Evolutionary conservation across 805 yeast genomes (phyloP).

Genomic region (Wickerhamomyces rabaulensis): DNA sequence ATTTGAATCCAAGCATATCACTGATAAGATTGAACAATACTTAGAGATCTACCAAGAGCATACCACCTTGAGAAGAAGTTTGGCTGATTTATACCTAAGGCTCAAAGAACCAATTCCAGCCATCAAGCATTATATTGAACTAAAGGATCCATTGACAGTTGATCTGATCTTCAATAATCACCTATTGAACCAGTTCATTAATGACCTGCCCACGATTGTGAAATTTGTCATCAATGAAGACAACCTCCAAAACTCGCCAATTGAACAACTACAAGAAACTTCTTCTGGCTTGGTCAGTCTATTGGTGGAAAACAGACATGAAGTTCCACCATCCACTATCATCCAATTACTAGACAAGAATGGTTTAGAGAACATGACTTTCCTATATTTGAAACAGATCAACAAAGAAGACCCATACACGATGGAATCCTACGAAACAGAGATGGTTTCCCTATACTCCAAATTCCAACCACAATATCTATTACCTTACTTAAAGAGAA

Average conservation of each 20-base stretch:
- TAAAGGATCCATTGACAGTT: conserved; percentile 51
- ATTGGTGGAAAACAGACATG: conserved; percentile 60
- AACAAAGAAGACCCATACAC: conserved; percentile 49
- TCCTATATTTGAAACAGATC: conserved; percentile 61
- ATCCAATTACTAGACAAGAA: conserved; percentile 38
- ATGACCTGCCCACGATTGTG: conserved; percentile 48
- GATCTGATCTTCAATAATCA: conserved; percentile 59
- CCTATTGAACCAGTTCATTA: conserved; percentile 45
- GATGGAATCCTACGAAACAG: conserved; percentile 56
- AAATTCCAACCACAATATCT: conserved; percentile 51
- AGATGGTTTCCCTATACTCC: conserved; percentile 60
- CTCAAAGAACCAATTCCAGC: conserved; percentile 58
- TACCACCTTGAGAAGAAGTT: conserved; percentile 35
- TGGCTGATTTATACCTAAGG: conserved; percentile 51
- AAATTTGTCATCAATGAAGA: conserved; percentile 33
- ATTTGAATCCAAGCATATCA: conserved; percentile 48
- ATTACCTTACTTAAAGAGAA: conserved; percentile 53
- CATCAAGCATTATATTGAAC: conserved; percentile 52
- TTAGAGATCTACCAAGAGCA: conserved; percentile 4
- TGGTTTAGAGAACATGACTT: conserved; percentile 47
- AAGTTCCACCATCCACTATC: conserved; percentile 50
- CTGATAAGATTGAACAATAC: conserved; percentile 33
- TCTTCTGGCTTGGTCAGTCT: conserved; percentile 44
- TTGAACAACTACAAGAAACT: conserved; percentile 17
- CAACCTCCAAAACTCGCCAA: conserved; percentile 36